Evolutionary conservation across 2,329 filamentous ascomycete species (phyloP), one percentile per base, ranked within the genome.

Genomic region (Neonectria coccinea): DNA sequence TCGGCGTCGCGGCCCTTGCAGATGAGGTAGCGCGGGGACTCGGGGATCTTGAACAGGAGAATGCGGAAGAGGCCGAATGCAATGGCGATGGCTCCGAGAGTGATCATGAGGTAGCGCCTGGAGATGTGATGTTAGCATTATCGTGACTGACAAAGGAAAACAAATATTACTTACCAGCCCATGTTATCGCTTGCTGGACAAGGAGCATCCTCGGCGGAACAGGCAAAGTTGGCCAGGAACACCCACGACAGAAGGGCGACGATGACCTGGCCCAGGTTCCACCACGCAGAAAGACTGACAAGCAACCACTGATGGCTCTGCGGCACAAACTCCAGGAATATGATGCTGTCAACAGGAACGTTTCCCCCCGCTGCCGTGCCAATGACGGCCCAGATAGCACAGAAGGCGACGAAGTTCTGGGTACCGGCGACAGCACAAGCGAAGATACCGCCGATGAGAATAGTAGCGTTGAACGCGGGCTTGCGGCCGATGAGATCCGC

Each of bases 401-500:
- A 85, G 33, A 89, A 83, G 0, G 84, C 83, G 1, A 82, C 82
- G 62, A 90, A 91, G 65, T 84, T 88, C 2, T 84, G 85, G 0
- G 85, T 83, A 0, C 86, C 86, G 0, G 87, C 88, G 4, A 85
- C 85, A 0, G 86, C 79, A 18, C 88, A 80, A 0, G 85, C 89
- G 67, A 89, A 90, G 2, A 89, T 79, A 0, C 80, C 81, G 0
- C 78, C 79, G 5, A 83, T 74, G 4, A 84, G 69, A 1, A 84
- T 76, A 0, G 82, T 84, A 0, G 70, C 74, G 58, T 84, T 84
- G 72, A 84, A 84, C 0, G 82, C 82, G 1, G 78, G 81, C 27
- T 77, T 76, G 14, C 81, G 78, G 16, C 81, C 81, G 56, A 82
- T 74, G 8, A 83, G 56, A 52, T 81, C 81, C 11, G 77, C 78